phyloP scores from a whole-genome alignment of 768 basidiomycete genomes.

The Mycena filopes region DNA sequence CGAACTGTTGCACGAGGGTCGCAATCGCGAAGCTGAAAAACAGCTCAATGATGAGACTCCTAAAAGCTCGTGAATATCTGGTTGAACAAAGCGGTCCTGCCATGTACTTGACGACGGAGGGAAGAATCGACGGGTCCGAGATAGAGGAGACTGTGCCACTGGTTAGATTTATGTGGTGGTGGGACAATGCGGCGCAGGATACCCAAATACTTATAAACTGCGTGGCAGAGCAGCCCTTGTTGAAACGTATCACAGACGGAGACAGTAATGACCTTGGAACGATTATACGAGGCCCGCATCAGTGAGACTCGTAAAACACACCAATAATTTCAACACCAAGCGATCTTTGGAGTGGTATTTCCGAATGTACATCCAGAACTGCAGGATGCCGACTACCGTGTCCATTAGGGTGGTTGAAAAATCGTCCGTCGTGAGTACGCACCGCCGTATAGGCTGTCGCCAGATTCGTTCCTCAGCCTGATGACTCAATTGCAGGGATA shows the following conservation, averaged over 20 bases:
- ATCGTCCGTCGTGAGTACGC: not conserved
- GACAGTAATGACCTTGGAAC: slow-evolving; percentile 9
- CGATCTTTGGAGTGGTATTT: slow-evolving; percentile 20
- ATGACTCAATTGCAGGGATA: not conserved
- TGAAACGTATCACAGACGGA: slow-evolving; percentile 18
- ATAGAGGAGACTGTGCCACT: not conserved
- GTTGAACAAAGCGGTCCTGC: not conserved
- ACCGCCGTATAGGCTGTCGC: slow-evolving; percentile 11
- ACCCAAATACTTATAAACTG: slow-evolving; percentile 20
- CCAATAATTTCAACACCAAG: slow-evolving; percentile 2
- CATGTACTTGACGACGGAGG: slow-evolving; percentile 15
- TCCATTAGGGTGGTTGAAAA: not conserved
- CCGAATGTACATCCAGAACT: slow-evolving; percentile 28
- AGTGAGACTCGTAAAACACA: not conserved
- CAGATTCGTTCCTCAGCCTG: too few relatives aligned
- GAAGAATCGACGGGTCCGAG: not conserved
- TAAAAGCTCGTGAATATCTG: not conserved
- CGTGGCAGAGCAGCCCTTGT: slow-evolving; percentile 13
- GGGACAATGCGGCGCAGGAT: not conserved
- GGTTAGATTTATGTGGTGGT: not conserved
- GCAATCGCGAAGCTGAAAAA: slow-evolving; percentile 29
- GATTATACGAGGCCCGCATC: not conserved
- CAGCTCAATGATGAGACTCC: slow-evolving; percentile 20
- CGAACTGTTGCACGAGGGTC: slow-evolving; percentile 26
- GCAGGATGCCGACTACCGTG: slow-evolving; percentile 15